Base-by-base conservation (phyloP, 225 moss, liverwort and hornwort species). In the Sphagnum contortum region DNA sequence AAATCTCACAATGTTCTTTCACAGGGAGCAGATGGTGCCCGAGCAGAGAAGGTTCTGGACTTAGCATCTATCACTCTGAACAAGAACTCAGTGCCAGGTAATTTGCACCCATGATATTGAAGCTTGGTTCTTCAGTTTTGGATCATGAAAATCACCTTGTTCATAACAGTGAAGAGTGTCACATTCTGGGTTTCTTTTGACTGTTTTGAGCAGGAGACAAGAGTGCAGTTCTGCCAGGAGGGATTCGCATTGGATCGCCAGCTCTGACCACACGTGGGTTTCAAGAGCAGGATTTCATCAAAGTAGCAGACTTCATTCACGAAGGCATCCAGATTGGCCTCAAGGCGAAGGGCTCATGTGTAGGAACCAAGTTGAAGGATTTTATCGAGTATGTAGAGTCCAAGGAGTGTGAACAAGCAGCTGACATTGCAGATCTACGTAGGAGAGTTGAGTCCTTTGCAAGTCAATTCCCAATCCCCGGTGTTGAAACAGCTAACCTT, bases 71-170 rank as follows among this genome's bases (percentile, higher is more conserved):
- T 94, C 68, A 94, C 88, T 47, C 85, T 94, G 6, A 94, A 94
- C 70, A 94, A 94, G 57, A 94, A 94, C 48, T 91, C 94, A 73
- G 87, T 94, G 48, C 88, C 90, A 62, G 92, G 87, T 90, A 59
- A 68, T 69, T 57, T 55, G 29, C 29, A 29, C 29, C 60, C 54
- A 60, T 48, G n/a, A 9, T 5, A 29, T 51, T 44, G 12, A 52
- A 14, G 48, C 44, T 50, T n/a, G n/a, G 9, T 46, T 71, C 9
- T 65, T 49, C 3, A 14, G 10, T 56, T 56, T 56, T n/a, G 55
- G 55, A 56, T 9, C 55, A 9, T 56, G 9, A 1, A 9, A 9
- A 56, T n/a, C 55, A 56, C 55, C 2, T 29, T 29, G 29, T 29
- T 29, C 29, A 29, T 29, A 29, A 29, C 29, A 29, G 29, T 29